Evolutionary conservation across 805 yeast genomes (phyloP).

Genomic region (Wickerhamomyces tratensis): DNA sequence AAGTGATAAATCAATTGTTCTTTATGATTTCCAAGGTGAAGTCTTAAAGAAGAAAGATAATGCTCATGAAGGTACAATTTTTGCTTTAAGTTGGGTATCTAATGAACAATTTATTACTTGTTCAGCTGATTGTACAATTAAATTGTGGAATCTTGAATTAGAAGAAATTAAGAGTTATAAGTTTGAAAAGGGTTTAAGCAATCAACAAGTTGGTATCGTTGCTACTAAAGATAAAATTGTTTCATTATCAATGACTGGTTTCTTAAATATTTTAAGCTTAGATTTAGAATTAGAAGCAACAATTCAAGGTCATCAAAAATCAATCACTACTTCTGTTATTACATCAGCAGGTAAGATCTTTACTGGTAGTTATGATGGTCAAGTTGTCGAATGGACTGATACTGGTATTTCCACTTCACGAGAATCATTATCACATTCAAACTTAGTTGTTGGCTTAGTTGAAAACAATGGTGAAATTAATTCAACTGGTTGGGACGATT

Average conservation of each 20-base stretch:
- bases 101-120: conserved; percentile 63
- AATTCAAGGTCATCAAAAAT: conserved; percentile 70
- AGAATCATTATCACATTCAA: conserved; percentile 38
- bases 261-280: conserved; percentile 47
- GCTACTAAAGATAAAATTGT: conserved; percentile 51
- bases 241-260: conserved; percentile 65
- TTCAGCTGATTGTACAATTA: conserved; percentile 74
- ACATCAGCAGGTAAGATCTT: conserved; percentile 20
- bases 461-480: conserved; percentile 23
- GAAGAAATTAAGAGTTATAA: conserved; percentile 43
- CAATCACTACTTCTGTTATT: conserved; percentile 52
- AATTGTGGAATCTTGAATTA: conserved; percentile 46
- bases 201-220: conserved; percentile 76
- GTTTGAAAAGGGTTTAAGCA: conserved; percentile 35
- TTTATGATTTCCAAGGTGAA: conserved; percentile 89
- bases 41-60: conserved; percentile 38
- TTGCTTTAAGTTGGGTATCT: conserved; percentile 60
- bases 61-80: conserved; percentile 72
- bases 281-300: conserved; percentile 22
- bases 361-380: conserved; percentile 82
- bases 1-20: conserved; percentile 64
- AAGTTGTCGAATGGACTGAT: conserved; percentile 42
- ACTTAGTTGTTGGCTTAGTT: conserved; percentile 51
- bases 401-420: conserved; percentile 27
- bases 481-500: conserved; percentile 89